These are phyloP conservation scores for Chondrus crispus DNA, from an alignment of 23 red algal genomes.

Conservation along the genomic window DNA sequence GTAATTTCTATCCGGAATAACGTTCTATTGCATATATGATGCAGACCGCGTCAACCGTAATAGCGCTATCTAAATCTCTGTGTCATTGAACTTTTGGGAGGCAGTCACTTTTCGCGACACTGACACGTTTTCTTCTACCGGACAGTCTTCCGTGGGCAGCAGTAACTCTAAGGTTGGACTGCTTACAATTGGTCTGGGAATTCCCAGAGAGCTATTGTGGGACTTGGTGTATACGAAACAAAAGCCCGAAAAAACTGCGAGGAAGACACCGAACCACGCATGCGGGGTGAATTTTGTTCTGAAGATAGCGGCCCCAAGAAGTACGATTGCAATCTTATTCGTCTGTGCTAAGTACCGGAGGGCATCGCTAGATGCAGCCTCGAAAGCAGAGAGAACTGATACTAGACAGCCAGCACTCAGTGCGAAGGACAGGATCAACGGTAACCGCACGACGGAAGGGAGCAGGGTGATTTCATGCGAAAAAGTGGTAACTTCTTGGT, in stretches of 20 bases:
- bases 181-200: constrained; percentile 56
- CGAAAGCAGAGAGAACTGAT: constrained; percentile 50
- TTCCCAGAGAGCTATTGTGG: constrained; percentile 25
- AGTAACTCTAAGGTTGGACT: constrained; percentile 53
- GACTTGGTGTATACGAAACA: constrained; percentile 53
- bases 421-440: constrained; percentile 35
- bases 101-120: too few species aligned
- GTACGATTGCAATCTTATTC: constrained; percentile 44
- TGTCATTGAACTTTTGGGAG: too few species aligned
- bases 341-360: constrained; percentile 50
- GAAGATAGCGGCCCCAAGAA: constrained; percentile 43
- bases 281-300: constrained; percentile 45
- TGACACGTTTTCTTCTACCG: neutral
- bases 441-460: constrained; percentile 5
- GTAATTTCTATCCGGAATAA: too few species aligned
- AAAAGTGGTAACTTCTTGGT: constrained; percentile 43
- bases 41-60: too few species aligned
- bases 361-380: constrained; percentile 49
- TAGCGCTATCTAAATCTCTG: too few species aligned
- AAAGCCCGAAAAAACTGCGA: constrained; percentile 36
- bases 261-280: constrained; percentile 47
- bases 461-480: neutral
- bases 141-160: constrained; percentile 10
- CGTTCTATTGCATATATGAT: too few species aligned
- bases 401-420: constrained; percentile 41